Percentiles rank a stretch among this genome's conserved stretches.
phyloP scores from a whole-genome alignment of 331 rosid species.

The Rhamnella rubrinervis region DNA sequence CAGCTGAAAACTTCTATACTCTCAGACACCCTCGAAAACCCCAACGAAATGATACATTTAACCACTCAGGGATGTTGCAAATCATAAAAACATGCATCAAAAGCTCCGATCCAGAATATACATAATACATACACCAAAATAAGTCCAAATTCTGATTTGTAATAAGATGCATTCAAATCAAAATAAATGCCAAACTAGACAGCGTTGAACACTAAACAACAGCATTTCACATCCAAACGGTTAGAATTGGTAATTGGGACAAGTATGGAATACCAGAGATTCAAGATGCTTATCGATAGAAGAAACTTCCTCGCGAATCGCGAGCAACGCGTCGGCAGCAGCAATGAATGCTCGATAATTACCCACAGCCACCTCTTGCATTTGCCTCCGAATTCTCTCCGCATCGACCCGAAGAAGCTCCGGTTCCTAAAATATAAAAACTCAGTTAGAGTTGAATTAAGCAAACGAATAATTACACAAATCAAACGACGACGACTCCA shows the following conservation, averaged over 20 bases:
- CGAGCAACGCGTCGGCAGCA: conserved; percentile 84
- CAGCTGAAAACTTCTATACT: no score
- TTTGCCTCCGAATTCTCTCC: conserved; percentile 95
- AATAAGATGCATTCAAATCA: background rate
- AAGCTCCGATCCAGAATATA: background rate
- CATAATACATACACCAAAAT: background rate
- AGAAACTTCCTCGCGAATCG: conserved; percentile 87
- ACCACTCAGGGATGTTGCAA: background rate
- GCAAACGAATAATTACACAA: background rate
- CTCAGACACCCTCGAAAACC: background rate
- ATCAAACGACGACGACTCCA: background rate
- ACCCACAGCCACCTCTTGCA: conserved; percentile 95
- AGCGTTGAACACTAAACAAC: background rate
- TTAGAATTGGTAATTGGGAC: background rate
- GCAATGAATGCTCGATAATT: conserved; percentile 89
- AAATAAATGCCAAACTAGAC: background rate
- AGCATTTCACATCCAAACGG: background rate
- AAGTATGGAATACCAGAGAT: conserved; percentile 53
- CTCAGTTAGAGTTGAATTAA: background rate
- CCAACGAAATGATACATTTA: background rate
- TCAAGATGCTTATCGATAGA: conserved; percentile 81
- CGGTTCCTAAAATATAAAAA: conserved; percentile 57
- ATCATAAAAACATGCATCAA: background rate
- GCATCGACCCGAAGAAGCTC: conserved; percentile 98
- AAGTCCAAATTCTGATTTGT: background rate